These are phyloP conservation scores for Saccharomyces hybrid DNA, from an alignment of 1,139 yeast species.

Conservation along the genomic window DNA sequence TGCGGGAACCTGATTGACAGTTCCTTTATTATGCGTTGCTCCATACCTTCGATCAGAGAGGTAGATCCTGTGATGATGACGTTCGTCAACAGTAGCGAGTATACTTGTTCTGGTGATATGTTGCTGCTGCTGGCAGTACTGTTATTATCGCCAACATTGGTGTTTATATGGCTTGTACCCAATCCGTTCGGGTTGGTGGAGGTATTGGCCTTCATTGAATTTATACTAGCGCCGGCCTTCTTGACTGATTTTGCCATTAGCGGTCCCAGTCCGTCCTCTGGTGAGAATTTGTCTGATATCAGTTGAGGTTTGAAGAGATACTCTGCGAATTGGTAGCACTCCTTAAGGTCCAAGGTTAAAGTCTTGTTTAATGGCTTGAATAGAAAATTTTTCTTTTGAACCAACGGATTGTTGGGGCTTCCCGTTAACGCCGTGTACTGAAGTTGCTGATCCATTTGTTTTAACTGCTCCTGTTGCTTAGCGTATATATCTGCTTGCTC, in stretches of 20 bases:
- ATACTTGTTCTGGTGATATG: conserved; percentile 14
- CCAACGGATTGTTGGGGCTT: conserved; percentile 19
- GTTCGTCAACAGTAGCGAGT: conserved; percentile 40
- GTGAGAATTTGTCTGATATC: conserved; percentile 14
- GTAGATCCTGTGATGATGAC: conserved; percentile 63
- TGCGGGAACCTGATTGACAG: conserved; percentile 29
- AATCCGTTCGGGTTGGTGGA: conserved; percentile 3
- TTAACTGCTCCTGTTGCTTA: conserved; percentile 17
- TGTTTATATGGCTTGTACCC: conserved; percentile 8
- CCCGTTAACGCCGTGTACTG: conserved; percentile 4
- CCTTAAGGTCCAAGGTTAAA: conserved; percentile 19
- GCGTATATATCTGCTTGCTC: conserved; percentile 20
- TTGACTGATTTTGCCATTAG: conserved; percentile 22
- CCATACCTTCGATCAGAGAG: conserved; percentile 52
- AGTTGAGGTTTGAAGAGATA: conserved; percentile 25
- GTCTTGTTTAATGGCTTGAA: conserved; percentile 15
- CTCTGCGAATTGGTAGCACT: conserved; percentile 24
- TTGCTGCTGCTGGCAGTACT: conserved; percentile 13
- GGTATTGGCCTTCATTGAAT: conserved; percentile 12
- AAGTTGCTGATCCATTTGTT: conserved; percentile 12
- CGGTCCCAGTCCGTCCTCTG: conserved; percentile 25
- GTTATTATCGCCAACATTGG: background rate
- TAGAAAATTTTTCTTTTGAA: conserved; percentile 19
- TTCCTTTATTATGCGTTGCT: conserved; percentile 55
- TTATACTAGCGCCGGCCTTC: conserved; percentile 27